Percentiles rank a stretch among this genome's conserved stretches.
These are phyloP conservation scores for Pyrus betulifolia DNA, from an alignment of 306 rosid genomes.

Conservation along the genomic window DNA sequence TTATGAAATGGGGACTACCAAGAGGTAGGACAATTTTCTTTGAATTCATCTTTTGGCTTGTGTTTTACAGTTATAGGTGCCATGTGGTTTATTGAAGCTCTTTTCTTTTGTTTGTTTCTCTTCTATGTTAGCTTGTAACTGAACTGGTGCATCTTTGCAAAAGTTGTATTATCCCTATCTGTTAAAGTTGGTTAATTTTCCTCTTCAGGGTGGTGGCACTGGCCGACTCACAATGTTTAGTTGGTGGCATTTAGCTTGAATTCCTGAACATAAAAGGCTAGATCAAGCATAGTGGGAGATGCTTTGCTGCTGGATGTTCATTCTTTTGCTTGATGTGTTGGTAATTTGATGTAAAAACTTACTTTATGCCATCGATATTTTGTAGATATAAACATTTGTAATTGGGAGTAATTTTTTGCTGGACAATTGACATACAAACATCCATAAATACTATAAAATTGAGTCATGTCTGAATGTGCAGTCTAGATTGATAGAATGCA, in stretches of 20 bases:
- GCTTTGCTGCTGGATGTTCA: background rate
- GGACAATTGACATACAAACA: background rate
- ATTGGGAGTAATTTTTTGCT: background rate
- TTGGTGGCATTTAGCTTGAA: background rate
- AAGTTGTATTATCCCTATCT: background rate
- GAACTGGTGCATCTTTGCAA: background rate
- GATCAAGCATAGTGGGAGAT: background rate
- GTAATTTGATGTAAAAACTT: background rate
- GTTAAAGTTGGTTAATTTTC: background rate
- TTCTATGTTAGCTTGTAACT: background rate
- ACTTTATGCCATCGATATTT: background rate
- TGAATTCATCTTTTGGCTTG: background rate
- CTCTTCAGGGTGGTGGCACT: background rate
- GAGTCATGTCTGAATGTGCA: background rate
- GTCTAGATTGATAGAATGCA: background rate
- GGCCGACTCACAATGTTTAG: background rate
- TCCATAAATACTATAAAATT: background rate
- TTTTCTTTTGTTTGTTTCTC: background rate
- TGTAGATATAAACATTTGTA: background rate
- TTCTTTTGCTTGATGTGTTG: background rate
- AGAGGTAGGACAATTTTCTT: slow-evolving; percentile 53
- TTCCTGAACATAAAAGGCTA: background rate
- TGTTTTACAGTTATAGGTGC: background rate
- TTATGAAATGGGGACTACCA: slow-evolving; percentile 88
- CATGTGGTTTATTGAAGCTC: background rate